Evolutionary conservation across 2,329 filamentous ascomycete species (phyloP).

Genomic region (Penicillium sp.): DNA sequence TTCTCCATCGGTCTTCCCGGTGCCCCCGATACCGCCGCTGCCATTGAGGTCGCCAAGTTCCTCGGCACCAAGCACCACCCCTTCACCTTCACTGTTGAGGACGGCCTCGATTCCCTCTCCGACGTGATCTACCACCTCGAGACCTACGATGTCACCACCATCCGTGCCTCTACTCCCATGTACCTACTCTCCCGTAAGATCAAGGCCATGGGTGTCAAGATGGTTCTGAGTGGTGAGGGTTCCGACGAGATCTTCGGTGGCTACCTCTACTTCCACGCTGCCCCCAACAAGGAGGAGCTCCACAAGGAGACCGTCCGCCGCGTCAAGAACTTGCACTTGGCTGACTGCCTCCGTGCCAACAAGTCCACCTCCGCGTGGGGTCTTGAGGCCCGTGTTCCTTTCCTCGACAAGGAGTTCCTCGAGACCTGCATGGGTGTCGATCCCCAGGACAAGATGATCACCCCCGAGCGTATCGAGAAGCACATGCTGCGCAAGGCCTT

Average conservation of each 20-base stretch:
- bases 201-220: constrained; percentile 99
- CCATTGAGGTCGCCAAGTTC: constrained; percentile 90
- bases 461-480: constrained; percentile 85
- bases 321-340: constrained; percentile 92
- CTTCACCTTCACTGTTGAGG: constrained; percentile 97
- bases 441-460: constrained; percentile 94
- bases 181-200: constrained; percentile 97
- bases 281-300: constrained; percentile 87
- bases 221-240: constrained; percentile 96
- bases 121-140: constrained; percentile 99
- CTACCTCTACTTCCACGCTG: constrained; percentile 97
- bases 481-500: constrained; percentile 98
- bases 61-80: constrained; percentile 97
- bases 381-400: constrained; percentile 94
- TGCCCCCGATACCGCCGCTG: constrained; percentile 88
- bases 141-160: constrained; percentile 97
- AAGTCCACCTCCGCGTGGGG: constrained; percentile 99
- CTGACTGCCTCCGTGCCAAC: constrained; percentile 97
- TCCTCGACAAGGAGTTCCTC: constrained; percentile 96
- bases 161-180: constrained; percentile 97
- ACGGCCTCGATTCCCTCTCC: constrained; percentile 91
- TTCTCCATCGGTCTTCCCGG: constrained; percentile 97
- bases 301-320: constrained; percentile 92
- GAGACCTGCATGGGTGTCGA: constrained; percentile 92
- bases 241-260: constrained; percentile 98